These are phyloP conservation scores for Cercospora sesami DNA, from an alignment of 2,329 filamentous ascomycete species.

Conservation along the genomic window DNA sequence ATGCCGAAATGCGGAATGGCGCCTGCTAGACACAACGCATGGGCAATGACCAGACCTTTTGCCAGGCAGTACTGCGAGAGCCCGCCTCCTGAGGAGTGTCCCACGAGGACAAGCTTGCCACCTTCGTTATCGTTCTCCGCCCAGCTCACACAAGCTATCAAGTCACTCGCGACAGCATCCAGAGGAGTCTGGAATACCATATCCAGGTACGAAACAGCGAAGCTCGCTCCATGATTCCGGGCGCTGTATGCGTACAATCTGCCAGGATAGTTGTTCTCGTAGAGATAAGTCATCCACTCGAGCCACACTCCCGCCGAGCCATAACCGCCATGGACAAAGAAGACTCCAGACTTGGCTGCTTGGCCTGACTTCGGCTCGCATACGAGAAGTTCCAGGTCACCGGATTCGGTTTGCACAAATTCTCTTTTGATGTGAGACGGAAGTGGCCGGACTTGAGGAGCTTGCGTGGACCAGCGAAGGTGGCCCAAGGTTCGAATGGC, in stretches of 20 bases:
- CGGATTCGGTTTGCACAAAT: slow-evolving; percentile 41
- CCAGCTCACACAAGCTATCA: slow-evolving; percentile 45
- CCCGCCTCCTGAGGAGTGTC: slow-evolving; percentile 56
- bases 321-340: slow-evolving; percentile 59
- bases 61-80: slow-evolving; percentile 53
- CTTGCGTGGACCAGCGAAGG: slow-evolving; percentile 16
- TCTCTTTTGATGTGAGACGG: slow-evolving; percentile 14
- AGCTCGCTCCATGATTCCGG: slow-evolving; percentile 56
- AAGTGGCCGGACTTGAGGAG: slow-evolving; percentile 13
- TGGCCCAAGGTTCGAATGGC: slow-evolving; percentile 11
- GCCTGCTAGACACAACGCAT: slow-evolving; percentile 14
- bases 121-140: slow-evolving; percentile 27
- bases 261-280: slow-evolving; percentile 42
- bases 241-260: slow-evolving; percentile 56
- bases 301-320: slow-evolving; percentile 56
- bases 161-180: slow-evolving; percentile 47
- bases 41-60: slow-evolving; percentile 24
- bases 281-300: slow-evolving; percentile 54
- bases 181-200: slow-evolving; percentile 53
- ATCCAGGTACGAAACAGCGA: slow-evolving; percentile 51
- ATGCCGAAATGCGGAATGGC: slow-evolving; percentile 29
- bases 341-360: slow-evolving; percentile 39
- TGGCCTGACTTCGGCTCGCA: slow-evolving; percentile 37
- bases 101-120: slow-evolving; percentile 44
- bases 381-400: slow-evolving; percentile 53